Conservation (phyloP, 768 basidiomycete genomes). For the Trametes sanguinea region DNA sequence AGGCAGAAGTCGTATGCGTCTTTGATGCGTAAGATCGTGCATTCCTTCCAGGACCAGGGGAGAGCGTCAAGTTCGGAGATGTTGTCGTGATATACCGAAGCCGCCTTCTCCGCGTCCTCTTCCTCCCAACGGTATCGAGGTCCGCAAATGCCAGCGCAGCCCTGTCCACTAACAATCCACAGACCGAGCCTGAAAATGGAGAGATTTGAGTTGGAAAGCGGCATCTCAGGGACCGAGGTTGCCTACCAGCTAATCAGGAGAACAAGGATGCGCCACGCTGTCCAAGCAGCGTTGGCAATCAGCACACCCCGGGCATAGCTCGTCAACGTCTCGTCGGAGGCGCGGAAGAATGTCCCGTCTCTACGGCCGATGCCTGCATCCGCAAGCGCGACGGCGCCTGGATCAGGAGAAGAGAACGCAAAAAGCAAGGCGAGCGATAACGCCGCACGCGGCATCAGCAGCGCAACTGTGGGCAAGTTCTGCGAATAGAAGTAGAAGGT, state of each 20-base stretch:
- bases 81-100: conserved; percentile 52
- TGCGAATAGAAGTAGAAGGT: conserved; percentile 83
- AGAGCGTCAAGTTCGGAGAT: conserved; percentile 49
- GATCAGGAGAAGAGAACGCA: conserved; percentile 54
- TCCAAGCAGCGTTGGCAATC: conserved; percentile 79
- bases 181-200: conserved; percentile 59
- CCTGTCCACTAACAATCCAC: conserved; percentile 76
- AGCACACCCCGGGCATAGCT: conserved; percentile 78
- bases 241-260: conserved; percentile 67
- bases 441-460: conserved; percentile 84
- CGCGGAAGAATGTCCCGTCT: conserved; percentile 76
- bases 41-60: conserved; percentile 79
- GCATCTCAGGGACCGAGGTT: background rate
- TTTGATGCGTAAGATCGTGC: conserved; percentile 68
- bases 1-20: conserved; percentile 84
- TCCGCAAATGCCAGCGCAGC: conserved; percentile 81
- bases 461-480: conserved; percentile 76
- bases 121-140: conserved; percentile 87
- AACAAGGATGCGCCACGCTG: conserved; percentile 71
- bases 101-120: conserved; percentile 63
- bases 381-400: conserved; percentile 47
- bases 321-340: conserved; percentile 65
- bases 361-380: conserved; percentile 52
- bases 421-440: conserved; percentile 74
- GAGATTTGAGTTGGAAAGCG: background rate